phyloP scores from a whole-genome alignment of 2,329 filamentous ascomycete species.

The Aspergillus sp. region DNA sequence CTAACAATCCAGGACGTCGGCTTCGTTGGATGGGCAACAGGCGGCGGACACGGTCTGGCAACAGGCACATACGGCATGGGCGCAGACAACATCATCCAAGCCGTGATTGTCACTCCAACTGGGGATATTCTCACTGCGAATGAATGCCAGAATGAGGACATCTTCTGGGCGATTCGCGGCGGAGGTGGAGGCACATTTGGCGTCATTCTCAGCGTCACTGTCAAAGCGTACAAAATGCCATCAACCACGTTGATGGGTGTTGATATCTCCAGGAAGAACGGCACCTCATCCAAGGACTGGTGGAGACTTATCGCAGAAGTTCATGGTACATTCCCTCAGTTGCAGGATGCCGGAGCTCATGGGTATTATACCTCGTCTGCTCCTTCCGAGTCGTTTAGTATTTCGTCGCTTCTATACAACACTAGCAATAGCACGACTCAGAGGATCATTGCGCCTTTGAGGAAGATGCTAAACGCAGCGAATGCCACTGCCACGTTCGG shows the following conservation, averaged over 20 bases:
- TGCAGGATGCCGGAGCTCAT: conserved; percentile 2
- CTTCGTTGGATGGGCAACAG: conserved; percentile 34
- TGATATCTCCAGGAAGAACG: conserved; percentile 1
- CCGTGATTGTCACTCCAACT: conserved; percentile 45
- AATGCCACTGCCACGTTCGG: neutral
- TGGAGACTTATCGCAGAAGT: neutral
- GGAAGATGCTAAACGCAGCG: neutral
- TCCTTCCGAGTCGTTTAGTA: neutral
- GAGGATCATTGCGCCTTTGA: neutral
- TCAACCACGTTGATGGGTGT: neutral
- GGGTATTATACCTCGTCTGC: conserved; percentile 4
- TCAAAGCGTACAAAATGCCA: conserved; percentile 20
- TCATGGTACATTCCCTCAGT: neutral
- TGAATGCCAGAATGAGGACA: conserved; percentile 11
- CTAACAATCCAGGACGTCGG: conserved; percentile 1
- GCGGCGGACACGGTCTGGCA: conserved; percentile 53
- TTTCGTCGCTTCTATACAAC: conserved; percentile 2
- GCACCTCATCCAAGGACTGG: neutral
- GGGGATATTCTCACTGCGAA: conserved; percentile 12
- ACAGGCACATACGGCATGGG: conserved; percentile 47
- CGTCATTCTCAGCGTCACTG: neutral
- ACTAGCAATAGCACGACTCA: neutral
- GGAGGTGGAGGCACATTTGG: neutral
- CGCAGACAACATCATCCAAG: conserved; percentile 47
- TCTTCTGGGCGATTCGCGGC: conserved; percentile 10